Evolutionary conservation across 73 alveolate species (phyloP).

Genomic region (Paramecium bursaria): DNA sequence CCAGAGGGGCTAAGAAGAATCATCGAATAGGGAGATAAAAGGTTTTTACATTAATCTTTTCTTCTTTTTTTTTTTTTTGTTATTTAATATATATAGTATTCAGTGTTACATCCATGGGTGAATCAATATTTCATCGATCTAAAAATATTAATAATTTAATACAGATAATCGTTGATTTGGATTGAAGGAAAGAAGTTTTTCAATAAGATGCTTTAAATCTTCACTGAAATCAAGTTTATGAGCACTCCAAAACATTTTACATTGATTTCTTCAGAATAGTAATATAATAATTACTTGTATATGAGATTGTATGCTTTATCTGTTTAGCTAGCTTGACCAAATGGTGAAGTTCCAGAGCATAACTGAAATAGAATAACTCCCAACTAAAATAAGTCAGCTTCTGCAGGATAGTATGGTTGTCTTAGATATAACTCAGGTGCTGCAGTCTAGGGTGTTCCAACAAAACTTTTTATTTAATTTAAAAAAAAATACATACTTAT

Average conservation of each 20-base stretch:
- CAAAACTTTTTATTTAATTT: constrained; percentile 12
- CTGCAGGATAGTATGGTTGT: constrained; percentile 41
- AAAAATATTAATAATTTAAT: neutral
- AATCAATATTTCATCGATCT: constrained; percentile 18
- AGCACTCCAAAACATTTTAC: neutral
- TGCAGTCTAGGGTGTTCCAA: constrained; percentile 52
- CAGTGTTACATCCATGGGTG: constrained; percentile 39
- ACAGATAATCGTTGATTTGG: constrained; percentile 60
- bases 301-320: constrained; percentile 21
- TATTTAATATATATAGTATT: too few relatives aligned
- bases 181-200: constrained; percentile 24
- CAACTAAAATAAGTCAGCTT: constrained; percentile 49
- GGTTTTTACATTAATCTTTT: too few relatives aligned
- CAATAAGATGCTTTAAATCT: constrained; percentile 35
- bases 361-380: constrained; percentile 57
- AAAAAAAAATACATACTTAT: neutral
- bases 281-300: constrained; percentile 22
- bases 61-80: too few relatives aligned
- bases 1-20: constrained; percentile 48
- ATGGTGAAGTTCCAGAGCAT: constrained; percentile 45
- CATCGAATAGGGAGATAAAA: constrained; percentile 44
- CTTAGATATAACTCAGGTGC: constrained; percentile 46
- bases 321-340: constrained; percentile 13
- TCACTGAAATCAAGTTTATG: constrained; percentile 26
- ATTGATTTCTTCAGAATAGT: neutral